These are phyloP conservation scores for Dioscorea zingiberensis DNA, from an alignment of 106 monocot species.

Conservation along the genomic window DNA sequence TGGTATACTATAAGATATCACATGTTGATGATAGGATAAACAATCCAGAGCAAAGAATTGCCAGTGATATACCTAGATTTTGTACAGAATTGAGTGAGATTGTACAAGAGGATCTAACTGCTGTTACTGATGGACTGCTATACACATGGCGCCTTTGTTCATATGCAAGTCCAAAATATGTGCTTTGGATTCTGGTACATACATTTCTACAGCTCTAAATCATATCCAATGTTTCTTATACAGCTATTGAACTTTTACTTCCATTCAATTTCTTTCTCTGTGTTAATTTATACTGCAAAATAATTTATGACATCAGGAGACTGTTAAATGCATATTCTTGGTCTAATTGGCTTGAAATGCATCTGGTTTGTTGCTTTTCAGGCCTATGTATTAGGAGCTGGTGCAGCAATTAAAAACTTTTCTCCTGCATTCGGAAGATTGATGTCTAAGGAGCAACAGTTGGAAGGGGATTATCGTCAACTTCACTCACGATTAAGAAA, in stretches of 20 bases:
- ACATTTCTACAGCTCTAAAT: too few species aligned
- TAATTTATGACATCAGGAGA: too few species aligned
- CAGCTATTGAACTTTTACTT: too few species aligned
- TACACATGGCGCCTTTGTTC: constrained; percentile 99
- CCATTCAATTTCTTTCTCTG: too few species aligned
- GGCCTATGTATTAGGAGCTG: constrained; percentile 95
- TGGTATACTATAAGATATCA: constrained; percentile 98
- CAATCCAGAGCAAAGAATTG: constrained; percentile 93
- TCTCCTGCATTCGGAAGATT: constrained; percentile 96
- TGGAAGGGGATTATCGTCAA: constrained; percentile 97
- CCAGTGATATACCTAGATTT: constrained; percentile 91
- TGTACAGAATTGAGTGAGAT: constrained; percentile 96
- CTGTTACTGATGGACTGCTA: constrained; percentile 81
- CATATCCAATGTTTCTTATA: too few species aligned
- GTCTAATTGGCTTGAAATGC: background rate
- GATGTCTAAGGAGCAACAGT: constrained; percentile 93
- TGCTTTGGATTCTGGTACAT: constrained; percentile 93
- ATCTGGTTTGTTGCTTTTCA: constrained; percentile 22
- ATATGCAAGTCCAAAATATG: constrained; percentile 99
- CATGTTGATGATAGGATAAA: constrained; percentile 85
- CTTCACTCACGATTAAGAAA: constrained; percentile 93
- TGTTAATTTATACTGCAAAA: too few species aligned
- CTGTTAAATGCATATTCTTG: background rate
- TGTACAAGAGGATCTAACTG: constrained; percentile 91
- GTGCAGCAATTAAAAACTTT: constrained; percentile 77